Evolutionary conservation across 768 basidiomycete species (phyloP).

Genomic region (Asterophora parasitica): DNA sequence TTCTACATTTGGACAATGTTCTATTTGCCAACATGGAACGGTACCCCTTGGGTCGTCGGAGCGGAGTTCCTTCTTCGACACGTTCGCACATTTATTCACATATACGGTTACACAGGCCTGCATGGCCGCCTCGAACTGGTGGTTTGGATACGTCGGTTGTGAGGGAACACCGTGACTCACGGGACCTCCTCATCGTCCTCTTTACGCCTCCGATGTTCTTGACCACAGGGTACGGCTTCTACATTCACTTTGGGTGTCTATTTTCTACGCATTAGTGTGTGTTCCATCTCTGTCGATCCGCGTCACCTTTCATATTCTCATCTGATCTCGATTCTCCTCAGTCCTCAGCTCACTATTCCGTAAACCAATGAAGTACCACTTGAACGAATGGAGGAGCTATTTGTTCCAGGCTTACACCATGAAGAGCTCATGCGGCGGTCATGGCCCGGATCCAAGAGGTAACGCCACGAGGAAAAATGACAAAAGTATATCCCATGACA

Average conservation of each 20-base stretch:
- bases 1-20: constrained; percentile 36
- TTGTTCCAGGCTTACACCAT: constrained; percentile 29
- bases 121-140: constrained; percentile 33
- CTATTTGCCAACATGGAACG: constrained; percentile 39
- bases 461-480: constrained; percentile 8
- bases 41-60: constrained; percentile 41
- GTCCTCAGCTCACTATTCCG: constrained; percentile 32
- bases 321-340: not conserved
- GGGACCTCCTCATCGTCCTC: constrained; percentile 30
- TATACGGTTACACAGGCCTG: constrained; percentile 31
- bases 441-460: constrained; percentile 23
- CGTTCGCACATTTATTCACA: constrained; percentile 22
- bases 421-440: constrained; percentile 29
- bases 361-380: constrained; percentile 38
- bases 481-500: constrained; percentile 5
- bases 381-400: constrained; percentile 39
- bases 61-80: constrained; percentile 41
- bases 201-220: constrained; percentile 37
- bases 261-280: constrained; percentile 31
- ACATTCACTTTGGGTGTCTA: constrained; percentile 32
- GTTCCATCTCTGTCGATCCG: not conserved
- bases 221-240: constrained; percentile 33
- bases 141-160: constrained; percentile 19
- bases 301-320: not conserved
- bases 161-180: not conserved